Base-by-base conservation (phyloP, 176 grass and related monocot genomes). In the Puya raimondii region DNA sequence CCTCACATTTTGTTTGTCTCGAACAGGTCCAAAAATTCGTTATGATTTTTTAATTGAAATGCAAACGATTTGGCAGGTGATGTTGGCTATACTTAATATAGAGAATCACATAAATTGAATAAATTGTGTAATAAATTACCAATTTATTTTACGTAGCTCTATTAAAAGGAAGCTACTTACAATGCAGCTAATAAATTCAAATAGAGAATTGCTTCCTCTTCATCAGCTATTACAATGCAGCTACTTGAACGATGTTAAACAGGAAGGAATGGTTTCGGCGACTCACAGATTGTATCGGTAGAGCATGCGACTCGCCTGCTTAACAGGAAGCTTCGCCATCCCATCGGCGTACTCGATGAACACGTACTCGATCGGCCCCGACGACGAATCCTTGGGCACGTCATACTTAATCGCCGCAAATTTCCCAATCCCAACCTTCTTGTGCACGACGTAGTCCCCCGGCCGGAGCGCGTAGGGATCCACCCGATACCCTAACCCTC, bases 231-330 rank as follows among this genome's bases (percentile, higher is more conserved):
- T 49, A 72, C 18, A 69, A 63, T 64, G 63, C 0, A 18, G 22
- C 51, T 22, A 47, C 71, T 42, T 12, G 11, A 11, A 12, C 22
- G 50, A 63, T 25, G 66, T 16, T 48, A 75, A 64, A 14, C 0
- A 21, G 14, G 22, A 1, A 12, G 63, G 16, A 47, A 23, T 2
- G 53, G 68, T 21, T 47, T 69, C 64, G 27, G 73, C 29, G 23
- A 64, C 79, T 70, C 88, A 97, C 89, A 92, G 66, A 91, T 92
- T 92, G 68, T 97, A 97, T 77, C 93, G 78, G 76, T 97, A 97
- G 73, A 97, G 89, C 78, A 97, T 76, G 72, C 84, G 81, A 4
- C 81, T 64, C 15, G 89, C 89, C 80, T 90, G 89, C 63, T 90
- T 84, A 68, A 97, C 86, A 3, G 84, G 88, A 70, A 92, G 90